Evolutionary conservation across 345 rosid species (phyloP).

Genomic region (Cardiospermum halicacabum): DNA sequence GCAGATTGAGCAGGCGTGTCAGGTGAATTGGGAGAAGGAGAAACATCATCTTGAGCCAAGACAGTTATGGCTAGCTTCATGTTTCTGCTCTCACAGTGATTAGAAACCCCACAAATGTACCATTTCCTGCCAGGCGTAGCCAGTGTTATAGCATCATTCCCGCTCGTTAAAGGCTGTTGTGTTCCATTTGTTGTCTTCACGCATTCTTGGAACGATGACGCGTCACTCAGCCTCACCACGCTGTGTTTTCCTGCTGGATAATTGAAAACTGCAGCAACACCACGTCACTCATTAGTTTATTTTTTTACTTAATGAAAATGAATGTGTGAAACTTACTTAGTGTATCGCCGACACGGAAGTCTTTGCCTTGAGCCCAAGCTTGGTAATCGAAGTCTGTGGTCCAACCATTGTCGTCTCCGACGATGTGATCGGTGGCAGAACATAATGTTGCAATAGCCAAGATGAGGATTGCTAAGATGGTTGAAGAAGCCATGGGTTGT

Average conservation of each 20-base stretch:
- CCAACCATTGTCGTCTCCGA: slow-evolving; percentile 48
- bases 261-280: slow-evolving; percentile 31
- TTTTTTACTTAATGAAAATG: neutral
- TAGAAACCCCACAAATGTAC: slow-evolving; percentile 28
- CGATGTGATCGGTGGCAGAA: slow-evolving; percentile 28
- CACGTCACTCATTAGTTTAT: no score
- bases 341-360: slow-evolving; percentile 31
- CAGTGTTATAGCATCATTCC: slow-evolving; percentile 25
- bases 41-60: slow-evolving; percentile 11
- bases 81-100: slow-evolving; percentile 24
- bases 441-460: slow-evolving; percentile 15
- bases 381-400: slow-evolving; percentile 27
- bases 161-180: slow-evolving; percentile 2
- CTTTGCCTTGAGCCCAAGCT: slow-evolving; percentile 27
- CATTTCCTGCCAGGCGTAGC: slow-evolving; percentile 25
- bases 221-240: slow-evolving; percentile 22
- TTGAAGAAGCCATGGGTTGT: slow-evolving; percentile 27
- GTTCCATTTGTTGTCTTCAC: neutral
- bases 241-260: slow-evolving; percentile 21
- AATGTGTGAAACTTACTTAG: slow-evolving; percentile 19
- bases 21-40: slow-evolving; percentile 7
- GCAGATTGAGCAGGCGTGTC: slow-evolving; percentile 8
- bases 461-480: slow-evolving; percentile 16
- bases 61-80: slow-evolving; percentile 30
- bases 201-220: slow-evolving; percentile 23